Base-by-base conservation (phyloP, 768 basidiomycete species). In the Chalciporus chontae region DNA sequence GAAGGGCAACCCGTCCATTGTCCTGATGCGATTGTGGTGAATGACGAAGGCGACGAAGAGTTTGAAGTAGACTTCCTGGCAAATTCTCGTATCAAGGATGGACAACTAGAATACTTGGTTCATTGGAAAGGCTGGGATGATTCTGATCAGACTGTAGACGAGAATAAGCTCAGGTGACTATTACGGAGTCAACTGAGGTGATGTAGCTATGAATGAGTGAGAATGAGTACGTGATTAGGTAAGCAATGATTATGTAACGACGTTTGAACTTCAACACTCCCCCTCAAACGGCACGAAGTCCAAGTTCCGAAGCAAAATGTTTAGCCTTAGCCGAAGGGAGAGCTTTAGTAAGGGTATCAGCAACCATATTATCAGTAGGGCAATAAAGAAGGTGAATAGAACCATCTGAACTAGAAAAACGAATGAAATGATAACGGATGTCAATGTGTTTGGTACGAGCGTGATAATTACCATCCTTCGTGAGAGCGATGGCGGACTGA, bases 381-480 rank as follows among this genome's bases (percentile, higher is more conserved):
- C 51, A 52, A 39, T 43, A 52, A 10, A 47, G 11, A 3, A 52
- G 8, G 13, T 18, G 11, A 26, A 47, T 43, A n/a, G 36, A 43
- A 26, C 45, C 37, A 11, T 42, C 11, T 7, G 34, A 36, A 34
- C 43, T 26, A 8, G 9, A n/a, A 5, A 42, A 52, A 32, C 1
- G 10, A 43, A 52, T 52, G 8, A 52, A 52, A 32, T 52, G 45
- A 9, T 51, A 51, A 3, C 3, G 1, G 5, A 51, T 51, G 3
- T 41, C 31, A 8, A 51, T 36, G 17, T 45, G 32, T 27, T 51
- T 51, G 4, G 44, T 51, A 1, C 1, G 18, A 5, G 14, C 14
- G 9, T 41, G 40, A 11, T 40, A 51, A n/a, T 46, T 51, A 8
- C 50, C 19, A 14, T 51, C 40, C 18, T 46, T 51, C 2, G 23